These are phyloP conservation scores for Trypanosoma rangeli DNA, from an alignment of 208 protist genomes.

Conservation along the genomic window DNA sequence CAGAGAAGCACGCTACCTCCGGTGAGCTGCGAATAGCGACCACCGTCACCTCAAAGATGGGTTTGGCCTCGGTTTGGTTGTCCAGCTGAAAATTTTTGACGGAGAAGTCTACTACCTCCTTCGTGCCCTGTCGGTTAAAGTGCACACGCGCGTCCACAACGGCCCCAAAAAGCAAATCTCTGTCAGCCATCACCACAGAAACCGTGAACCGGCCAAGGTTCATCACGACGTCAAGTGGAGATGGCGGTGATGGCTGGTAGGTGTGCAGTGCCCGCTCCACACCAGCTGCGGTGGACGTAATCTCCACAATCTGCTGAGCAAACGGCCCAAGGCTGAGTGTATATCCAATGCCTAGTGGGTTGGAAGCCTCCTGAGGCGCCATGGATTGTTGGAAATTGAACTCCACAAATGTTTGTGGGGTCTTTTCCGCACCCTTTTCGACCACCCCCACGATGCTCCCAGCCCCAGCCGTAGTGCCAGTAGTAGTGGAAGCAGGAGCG, in stretches of 20 bases:
- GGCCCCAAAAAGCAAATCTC: conserved; percentile 71
- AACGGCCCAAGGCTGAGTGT: conserved; percentile 45
- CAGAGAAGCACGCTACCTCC: conserved; percentile 42
- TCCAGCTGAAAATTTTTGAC: conserved; percentile 87
- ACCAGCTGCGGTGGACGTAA: conserved; percentile 25
- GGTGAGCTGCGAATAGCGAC: conserved; percentile 56
- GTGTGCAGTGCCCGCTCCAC: conserved; percentile 21
- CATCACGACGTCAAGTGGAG: conserved; percentile 57
- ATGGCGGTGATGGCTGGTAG: conserved; percentile 29
- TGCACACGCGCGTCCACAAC: conserved; percentile 62
- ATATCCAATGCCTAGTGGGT: conserved; percentile 45
- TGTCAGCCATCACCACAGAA: conserved; percentile 59
- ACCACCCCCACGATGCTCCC: too few relatives aligned
- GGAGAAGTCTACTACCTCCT: conserved; percentile 60
- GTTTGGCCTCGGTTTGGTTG: conserved; percentile 82
- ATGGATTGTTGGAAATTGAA: conserved; percentile 30
- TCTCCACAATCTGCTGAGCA: conserved; percentile 67
- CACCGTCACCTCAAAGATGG: conserved; percentile 69
- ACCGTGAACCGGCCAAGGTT: conserved; percentile 64
- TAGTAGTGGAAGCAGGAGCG: background rate
- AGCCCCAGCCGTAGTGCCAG: background rate
- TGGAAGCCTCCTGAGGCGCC: conserved; percentile 28
- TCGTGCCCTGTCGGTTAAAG: conserved; percentile 47
- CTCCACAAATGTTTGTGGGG: conserved; percentile 15
- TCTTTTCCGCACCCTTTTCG: background rate